Conservation (phyloP, 495 filamentous ascomycete species). For the Hyphodiscus hymeniophilus region DNA sequence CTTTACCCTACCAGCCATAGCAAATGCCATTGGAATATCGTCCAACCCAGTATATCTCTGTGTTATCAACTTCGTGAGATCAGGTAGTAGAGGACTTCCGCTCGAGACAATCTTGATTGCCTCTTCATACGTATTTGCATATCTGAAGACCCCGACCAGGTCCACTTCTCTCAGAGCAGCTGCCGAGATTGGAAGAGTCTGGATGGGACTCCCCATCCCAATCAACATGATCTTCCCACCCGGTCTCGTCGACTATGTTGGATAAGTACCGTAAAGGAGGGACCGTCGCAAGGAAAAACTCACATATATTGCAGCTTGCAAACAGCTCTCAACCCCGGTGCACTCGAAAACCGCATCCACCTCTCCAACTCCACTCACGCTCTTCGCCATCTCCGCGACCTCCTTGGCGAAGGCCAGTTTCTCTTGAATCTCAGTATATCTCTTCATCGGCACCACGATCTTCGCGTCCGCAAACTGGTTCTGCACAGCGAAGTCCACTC, state of each 20-base stretch:
- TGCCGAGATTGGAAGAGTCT: conserved; percentile 77
- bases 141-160: conserved; percentile 84
- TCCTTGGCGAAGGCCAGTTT: conserved; percentile 54
- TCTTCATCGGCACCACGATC: conserved; percentile 50
- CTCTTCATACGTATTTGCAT: conserved; percentile 73
- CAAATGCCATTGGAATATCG: conserved; percentile 37
- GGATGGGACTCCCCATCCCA: conserved; percentile 88
- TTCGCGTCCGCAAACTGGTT: conserved; percentile 59
- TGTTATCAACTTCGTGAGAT: conserved; percentile 61
- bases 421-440: conserved; percentile 46
- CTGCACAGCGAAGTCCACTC: conserved; percentile 62
- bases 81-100: conserved; percentile 42
- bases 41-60: conserved; percentile 48
- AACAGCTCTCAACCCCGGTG: conserved; percentile 78
- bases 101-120: conserved; percentile 66
- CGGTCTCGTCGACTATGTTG: conserved; percentile 49
- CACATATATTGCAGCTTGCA: conserved; percentile 83
- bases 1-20: conserved; percentile 43
- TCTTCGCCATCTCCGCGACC: conserved; percentile 44
- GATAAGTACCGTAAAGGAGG: neutral
- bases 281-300: conserved; percentile 12
- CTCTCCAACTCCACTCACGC: conserved; percentile 40
- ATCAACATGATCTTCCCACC: conserved; percentile 81
- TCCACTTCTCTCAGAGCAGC: conserved; percentile 89
- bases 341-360: conserved; percentile 85